Evolutionary conservation across 2,329 filamentous ascomycete genomes (phyloP).

Genomic region (Canariomyces notabilis): DNA sequence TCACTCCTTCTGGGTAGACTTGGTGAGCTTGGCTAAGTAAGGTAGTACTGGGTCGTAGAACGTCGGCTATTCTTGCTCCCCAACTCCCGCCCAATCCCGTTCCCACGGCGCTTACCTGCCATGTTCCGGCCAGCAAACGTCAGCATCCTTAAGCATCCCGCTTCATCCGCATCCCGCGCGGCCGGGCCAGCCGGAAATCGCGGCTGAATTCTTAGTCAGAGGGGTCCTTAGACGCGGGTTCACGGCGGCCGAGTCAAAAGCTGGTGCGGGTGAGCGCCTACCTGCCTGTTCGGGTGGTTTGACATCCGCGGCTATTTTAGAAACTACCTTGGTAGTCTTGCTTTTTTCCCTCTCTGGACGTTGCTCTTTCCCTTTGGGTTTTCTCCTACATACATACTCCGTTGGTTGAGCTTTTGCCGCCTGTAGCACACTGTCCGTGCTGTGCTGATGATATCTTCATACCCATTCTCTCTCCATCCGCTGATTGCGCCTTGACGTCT

Average conservation of each 20-base stretch:
- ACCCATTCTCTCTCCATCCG: too few species aligned
- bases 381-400: not conserved
- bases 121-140: too few species aligned
- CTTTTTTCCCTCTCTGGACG: not conserved
- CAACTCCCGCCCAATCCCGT: too few species aligned
- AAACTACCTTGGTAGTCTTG: not conserved
- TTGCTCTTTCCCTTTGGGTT: not conserved
- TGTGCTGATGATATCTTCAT: too few species aligned
- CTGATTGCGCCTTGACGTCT: too few species aligned
- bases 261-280: not conserved
- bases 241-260: not conserved
- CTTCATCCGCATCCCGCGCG: not conserved
- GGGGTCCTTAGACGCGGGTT: not conserved
- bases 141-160: too few species aligned
- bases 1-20: too few species aligned
- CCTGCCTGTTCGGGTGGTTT: not conserved
- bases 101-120: too few species aligned
- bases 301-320: constrained; percentile 8
- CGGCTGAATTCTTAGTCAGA: constrained; percentile 1
- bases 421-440: not conserved
- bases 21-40: too few species aligned
- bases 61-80: too few species aligned
- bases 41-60: too few species aligned
- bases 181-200: not conserved
- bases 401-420: not conserved